Evolutionary conservation across 192 early-diverging fungal species (phyloP).

Genomic region (Podila epigama): DNA sequence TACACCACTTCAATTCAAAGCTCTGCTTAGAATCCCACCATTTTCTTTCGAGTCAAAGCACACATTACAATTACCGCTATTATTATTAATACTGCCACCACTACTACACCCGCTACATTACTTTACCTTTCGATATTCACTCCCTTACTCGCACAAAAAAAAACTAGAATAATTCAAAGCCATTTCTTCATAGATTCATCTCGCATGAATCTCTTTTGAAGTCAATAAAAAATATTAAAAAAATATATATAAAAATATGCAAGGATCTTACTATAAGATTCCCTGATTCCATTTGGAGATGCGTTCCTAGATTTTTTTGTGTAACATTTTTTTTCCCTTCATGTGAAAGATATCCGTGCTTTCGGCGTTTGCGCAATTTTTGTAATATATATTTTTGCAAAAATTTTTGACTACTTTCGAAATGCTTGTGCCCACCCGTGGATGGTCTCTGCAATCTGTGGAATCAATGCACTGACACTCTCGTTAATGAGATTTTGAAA

Average conservation of each 20-base stretch:
- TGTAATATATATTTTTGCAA: neutral
- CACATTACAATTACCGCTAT: neutral
- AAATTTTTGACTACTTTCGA: conserved; percentile 57
- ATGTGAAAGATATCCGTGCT: too few species aligned
- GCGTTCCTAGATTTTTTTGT: neutral
- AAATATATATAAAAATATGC: neutral
- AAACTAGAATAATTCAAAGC: too few species aligned
- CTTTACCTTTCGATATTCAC: neutral
- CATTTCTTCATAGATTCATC: too few species aligned
- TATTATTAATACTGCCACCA: too few species aligned
- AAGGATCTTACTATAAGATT: too few species aligned
- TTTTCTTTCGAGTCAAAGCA: neutral
- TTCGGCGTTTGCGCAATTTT: neutral
- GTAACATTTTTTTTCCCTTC: neutral
- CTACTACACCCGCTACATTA: neutral
- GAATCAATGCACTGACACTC: conserved; percentile 93
- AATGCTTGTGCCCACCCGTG: conserved; percentile 95
- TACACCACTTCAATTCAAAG: neutral
- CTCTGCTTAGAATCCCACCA: neutral
- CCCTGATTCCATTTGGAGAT: too few species aligned
- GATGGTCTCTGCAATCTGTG: conserved; percentile 98
- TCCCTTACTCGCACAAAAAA: too few species aligned
- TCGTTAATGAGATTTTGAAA: conserved; percentile 95
- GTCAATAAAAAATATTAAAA: neutral
- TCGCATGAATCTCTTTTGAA: too few species aligned